phyloP scores from a whole-genome alignment of 495 filamentous ascomycete genomes.

The Lasiosphaeriaceae sp. region DNA sequence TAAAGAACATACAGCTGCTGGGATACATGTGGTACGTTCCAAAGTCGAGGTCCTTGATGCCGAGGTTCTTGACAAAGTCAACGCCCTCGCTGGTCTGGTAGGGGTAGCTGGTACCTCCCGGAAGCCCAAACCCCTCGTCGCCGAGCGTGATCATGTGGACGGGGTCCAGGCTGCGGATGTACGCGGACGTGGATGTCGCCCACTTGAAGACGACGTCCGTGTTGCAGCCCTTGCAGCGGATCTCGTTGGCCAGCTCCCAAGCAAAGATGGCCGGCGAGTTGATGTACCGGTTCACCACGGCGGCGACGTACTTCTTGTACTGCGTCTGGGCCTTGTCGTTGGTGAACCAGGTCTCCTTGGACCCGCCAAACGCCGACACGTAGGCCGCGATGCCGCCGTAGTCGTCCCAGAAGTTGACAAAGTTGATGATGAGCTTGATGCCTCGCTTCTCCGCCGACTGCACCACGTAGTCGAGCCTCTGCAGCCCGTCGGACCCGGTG shows the following conservation, averaged over 20 bases:
- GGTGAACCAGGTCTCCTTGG: constrained; percentile 53
- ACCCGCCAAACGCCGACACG: constrained; percentile 58
- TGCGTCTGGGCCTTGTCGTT: constrained; percentile 50
- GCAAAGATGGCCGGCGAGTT: constrained; percentile 58
- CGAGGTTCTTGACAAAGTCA: constrained; percentile 56
- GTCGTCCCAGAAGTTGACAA: constrained; percentile 58
- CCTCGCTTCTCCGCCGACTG: constrained; percentile 49
- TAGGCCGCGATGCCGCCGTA: constrained; percentile 67
- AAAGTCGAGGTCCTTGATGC: constrained; percentile 52
- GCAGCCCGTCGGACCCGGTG: constrained; percentile 61
- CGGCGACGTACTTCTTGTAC: constrained; percentile 60
- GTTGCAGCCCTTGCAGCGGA: constrained; percentile 59
- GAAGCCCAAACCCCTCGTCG: constrained; percentile 51
- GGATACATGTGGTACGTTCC: constrained; percentile 64
- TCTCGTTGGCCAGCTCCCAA: constrained; percentile 72
- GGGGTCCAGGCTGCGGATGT: constrained; percentile 61
- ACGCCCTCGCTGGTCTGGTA: constrained; percentile 54
- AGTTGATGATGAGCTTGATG: constrained; percentile 52
- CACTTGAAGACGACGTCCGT: constrained; percentile 58
- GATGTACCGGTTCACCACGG: constrained; percentile 58
- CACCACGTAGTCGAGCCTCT: constrained; percentile 59
- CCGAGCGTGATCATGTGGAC: constrained; percentile 67
- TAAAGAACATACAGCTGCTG: constrained; percentile 33
- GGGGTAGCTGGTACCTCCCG: constrained; percentile 48
- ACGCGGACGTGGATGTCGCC: constrained; percentile 55